Base-by-base conservation (phyloP, 805 yeast genomes). In the Lachancea sp. region DNA sequence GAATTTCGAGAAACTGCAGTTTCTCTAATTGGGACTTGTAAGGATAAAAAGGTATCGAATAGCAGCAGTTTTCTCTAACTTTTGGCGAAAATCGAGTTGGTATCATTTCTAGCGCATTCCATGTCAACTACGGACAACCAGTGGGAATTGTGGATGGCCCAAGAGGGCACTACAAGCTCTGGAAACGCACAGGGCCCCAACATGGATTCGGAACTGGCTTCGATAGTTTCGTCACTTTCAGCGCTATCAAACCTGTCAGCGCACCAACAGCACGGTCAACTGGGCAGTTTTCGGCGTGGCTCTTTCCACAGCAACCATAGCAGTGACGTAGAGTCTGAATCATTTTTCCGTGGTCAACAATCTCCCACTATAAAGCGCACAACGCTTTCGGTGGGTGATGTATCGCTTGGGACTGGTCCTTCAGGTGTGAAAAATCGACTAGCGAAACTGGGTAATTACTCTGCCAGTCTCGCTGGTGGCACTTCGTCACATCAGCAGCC, bases 171-270 rank as follows among this genome's bases (percentile, higher is more conserved):
- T 32, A n/a, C 17, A 18, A 22, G 31, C 25, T 16, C 45, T 15
- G 45, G 40, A 26, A 19, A 19, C 36, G 34, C 15, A n/a, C 42
- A 35, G 18, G 45, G 43, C 12, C 33, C 53, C 41, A 47, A 53
- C 25, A 54, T 64, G 51, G 63, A 62, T 47, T 55, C 62, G 16
- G 67, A 64, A 44, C 46, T 63, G 36, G 65, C 63, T 12, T 62
- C 66, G 34, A 65, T 63, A 30, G 66, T 66, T 3, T 60, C 68
- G 7, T 64, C 69, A n/a, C 49, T 65, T 38, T 62, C 66, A 42
- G 66, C 65, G 13, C 52, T 59, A 27, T 62, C 68, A 10, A 56
- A 56, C 36, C 22, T 33, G 26, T 38, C 46, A 8, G 42, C 57
- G 52, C 46, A 50, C 34, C 49, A 46, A 40, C 52, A 41, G 37